Conservation (phyloP, 345 rosid genomes). For the Erodium maritimum region DNA sequence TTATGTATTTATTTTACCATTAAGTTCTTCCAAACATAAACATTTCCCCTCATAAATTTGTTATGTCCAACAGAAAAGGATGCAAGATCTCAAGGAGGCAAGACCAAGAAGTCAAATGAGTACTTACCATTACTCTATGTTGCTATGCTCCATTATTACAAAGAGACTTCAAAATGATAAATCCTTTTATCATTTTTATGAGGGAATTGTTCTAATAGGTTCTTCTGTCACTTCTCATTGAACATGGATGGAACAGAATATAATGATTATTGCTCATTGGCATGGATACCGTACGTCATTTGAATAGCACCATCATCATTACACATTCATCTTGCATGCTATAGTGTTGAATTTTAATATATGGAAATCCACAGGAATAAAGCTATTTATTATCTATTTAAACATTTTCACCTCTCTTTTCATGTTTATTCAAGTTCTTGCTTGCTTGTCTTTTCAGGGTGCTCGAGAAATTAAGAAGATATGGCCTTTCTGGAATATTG, state of each 20-base stretch:
- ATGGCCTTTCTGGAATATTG: constrained; percentile 70
- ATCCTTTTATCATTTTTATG: background rate
- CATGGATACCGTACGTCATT: background rate
- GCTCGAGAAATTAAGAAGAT: constrained; percentile 57
- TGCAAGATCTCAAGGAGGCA: constrained; percentile 4
- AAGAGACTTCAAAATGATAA: background rate
- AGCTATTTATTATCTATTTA: too few species aligned
- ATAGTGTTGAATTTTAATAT: background rate
- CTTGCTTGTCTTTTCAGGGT: constrained; percentile 29
- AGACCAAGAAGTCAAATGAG: constrained; percentile 27
- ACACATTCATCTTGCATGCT: background rate
- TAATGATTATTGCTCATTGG: background rate
- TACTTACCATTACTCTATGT: constrained; percentile 18
- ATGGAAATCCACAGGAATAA: background rate
- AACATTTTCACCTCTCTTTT: background rate
- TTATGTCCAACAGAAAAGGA: constrained; percentile 20
- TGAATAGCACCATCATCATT: too few species aligned
- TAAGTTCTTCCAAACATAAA: background rate
- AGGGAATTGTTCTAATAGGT: background rate
- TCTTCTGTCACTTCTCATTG: background rate
- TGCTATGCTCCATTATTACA: constrained; percentile 1
- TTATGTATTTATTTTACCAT: background rate
- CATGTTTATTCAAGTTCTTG: background rate
- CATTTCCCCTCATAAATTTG: background rate
- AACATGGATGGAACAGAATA: background rate